A percentile compares a stretch with the other conserved stretches of the same genome.
Evolutionary conservation across 352 stramenopile genomes (phyloP).

Genomic region (Globisporangium mamillatum): DNA sequence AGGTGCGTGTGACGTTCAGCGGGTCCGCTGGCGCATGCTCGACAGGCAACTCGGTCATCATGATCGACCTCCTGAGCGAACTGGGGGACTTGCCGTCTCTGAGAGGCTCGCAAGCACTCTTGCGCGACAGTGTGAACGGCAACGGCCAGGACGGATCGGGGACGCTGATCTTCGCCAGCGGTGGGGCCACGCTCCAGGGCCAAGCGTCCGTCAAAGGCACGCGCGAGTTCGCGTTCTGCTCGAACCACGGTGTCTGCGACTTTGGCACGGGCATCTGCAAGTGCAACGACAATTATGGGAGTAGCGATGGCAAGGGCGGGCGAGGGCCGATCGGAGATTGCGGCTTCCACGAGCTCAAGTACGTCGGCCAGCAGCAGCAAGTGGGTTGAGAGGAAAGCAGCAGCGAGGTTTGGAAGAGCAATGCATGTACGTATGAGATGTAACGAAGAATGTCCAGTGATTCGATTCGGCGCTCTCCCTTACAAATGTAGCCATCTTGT

Average conservation of each 20-base stretch:
- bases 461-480: neutral
- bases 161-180: slow-evolving; percentile 33
- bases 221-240: slow-evolving; percentile 68
- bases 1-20: slow-evolving; percentile 43
- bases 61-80: slow-evolving; percentile 60
- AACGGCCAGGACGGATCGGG: slow-evolving; percentile 60
- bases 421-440: no score
- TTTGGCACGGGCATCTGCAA: slow-evolving; percentile 55
- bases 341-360: slow-evolving; percentile 52
- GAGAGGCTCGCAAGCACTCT: slow-evolving; percentile 27
- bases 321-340: slow-evolving; percentile 70
- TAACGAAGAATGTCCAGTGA: no score
- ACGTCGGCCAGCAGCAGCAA: slow-evolving; percentile 13
- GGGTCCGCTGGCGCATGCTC: slow-evolving; percentile 39
- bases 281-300: slow-evolving; percentile 63
- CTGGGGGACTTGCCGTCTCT: slow-evolving; percentile 55
- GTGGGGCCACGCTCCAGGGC: slow-evolving; percentile 32
- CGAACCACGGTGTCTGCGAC: slow-evolving; percentile 72
- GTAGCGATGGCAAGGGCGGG: slow-evolving; percentile 67
- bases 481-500: no score
- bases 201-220: slow-evolving; percentile 58
- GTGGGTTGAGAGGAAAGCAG: neutral
- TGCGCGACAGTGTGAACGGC: slow-evolving; percentile 49
- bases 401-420: no score
- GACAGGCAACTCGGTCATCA: slow-evolving; percentile 36